Percentiles rank a stretch among this genome's conserved stretches.
Evolutionary conservation across 441 rosid genomes (phyloP).

Genomic region (Arabidopsis lyrata): DNA sequence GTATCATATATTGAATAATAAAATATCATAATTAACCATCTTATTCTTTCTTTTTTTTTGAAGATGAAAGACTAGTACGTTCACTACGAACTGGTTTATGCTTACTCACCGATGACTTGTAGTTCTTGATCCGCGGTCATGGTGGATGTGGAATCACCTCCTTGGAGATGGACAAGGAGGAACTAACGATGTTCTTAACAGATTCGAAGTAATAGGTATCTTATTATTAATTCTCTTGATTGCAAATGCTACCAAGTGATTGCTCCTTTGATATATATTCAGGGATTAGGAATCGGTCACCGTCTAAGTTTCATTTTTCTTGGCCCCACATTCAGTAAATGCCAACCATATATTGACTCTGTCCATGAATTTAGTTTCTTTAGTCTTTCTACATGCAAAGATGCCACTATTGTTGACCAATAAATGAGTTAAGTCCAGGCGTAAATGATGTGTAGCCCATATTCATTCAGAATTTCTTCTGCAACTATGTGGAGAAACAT

Average conservation of each 20-base stretch:
- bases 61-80: slow-evolving; percentile 12
- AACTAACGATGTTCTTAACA: neutral
- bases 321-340: slow-evolving; percentile 36
- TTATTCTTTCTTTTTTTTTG: neutral
- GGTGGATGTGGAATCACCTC: slow-evolving; percentile 19
- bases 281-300: slow-evolving; percentile 10
- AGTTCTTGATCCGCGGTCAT: slow-evolving; percentile 43
- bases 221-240: slow-evolving; percentile 9
- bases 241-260: slow-evolving; percentile 4
- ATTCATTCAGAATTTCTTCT: neutral
- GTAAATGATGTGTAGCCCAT: neutral
- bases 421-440: neutral
- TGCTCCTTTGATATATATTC: slow-evolving; percentile 13
- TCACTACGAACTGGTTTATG: slow-evolving; percentile 9
- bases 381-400: neutral
- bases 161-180: slow-evolving; percentile 24
- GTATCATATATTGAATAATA: neutral
- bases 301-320: slow-evolving; percentile 7
- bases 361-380: neutral
- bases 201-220: slow-evolving; percentile 19
- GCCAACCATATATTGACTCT: slow-evolving; percentile 23
- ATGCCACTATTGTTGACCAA: slow-evolving; percentile 33
- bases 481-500: neutral
- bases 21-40: slow-evolving; percentile 5
- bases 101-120: slow-evolving; percentile 39